Evolutionary conservation across 2,329 filamentous ascomycete species (phyloP), one percentile per base, ranked within the genome.

Genomic region (Neofusicoccum umdonicola): DNA sequence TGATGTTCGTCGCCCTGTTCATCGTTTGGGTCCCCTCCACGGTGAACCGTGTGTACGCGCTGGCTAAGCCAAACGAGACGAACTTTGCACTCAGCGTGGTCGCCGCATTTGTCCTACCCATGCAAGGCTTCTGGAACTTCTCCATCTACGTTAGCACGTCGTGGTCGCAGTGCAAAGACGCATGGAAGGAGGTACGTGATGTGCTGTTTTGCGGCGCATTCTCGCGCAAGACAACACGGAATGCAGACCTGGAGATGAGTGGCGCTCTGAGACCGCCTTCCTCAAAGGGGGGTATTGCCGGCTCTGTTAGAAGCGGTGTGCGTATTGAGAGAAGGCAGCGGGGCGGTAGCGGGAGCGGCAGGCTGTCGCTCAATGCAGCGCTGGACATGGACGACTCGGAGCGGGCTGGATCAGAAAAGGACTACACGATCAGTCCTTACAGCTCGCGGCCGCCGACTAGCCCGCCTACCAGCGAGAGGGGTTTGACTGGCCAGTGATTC

Each of bases 101-200:
- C 68, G 88, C 89, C 22, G 87, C 90, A 0, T 83, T 92, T 45
- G 91, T 95, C 0, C 82, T 96, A 8, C 91, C 92, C 0, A 82
- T 93, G 0, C 92, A 96, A 73, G 92, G 92, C 0, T 90, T 93
- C 71, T 95, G 91, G 91, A 96, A 96, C 74, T 86, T 88, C 17
- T 76, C 90, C 65, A 92, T 96, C 69, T 96, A 95, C 76, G 78
- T 87, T 15, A 83, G 85, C 11, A 92, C 90, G 1, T 91, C 89
- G 15, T 65, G 61, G 60, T 13, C 17, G 11, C 88, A 88, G 0
- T 88, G 87, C 72, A 83, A 83, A 72, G 76, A 61, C 4, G 63
- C 63, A 4, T 66, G 39, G 19, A 9, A 13, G 11, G 51, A 66
- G 11, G 47, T 63, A 4, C 41, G 57, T 11, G 39, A 22, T 3